phyloP scores from a whole-genome alignment of 352 stramenopile species.

The Pythium rishiriense region DNA sequence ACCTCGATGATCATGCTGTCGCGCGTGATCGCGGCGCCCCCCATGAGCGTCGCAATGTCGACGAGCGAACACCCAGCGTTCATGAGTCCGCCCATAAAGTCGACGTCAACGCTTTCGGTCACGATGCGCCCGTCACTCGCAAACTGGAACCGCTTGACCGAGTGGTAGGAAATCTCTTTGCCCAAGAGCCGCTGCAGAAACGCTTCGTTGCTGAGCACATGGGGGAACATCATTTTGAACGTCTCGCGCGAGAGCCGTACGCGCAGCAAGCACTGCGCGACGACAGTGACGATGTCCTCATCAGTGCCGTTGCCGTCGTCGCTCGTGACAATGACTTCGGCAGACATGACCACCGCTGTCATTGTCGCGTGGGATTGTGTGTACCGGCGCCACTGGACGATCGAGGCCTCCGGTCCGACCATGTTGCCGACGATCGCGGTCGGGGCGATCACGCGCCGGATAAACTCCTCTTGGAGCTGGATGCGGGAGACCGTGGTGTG shows the following conservation, averaged over 20 bases:
- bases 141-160: constrained; percentile 23
- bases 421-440: constrained; percentile 14
- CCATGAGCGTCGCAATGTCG: constrained; percentile 23
- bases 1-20: constrained; percentile 25
- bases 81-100: constrained; percentile 20
- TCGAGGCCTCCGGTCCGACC: constrained; percentile 22
- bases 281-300: constrained; percentile 8
- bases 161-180: constrained; percentile 19
- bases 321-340: neutral
- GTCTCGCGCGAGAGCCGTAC: constrained; percentile 25
- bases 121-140: constrained; percentile 21
- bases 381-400: constrained; percentile 31
- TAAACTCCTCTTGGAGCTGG: constrained; percentile 24
- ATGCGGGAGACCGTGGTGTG: neutral
- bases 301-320: neutral
- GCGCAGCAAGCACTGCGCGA: constrained; percentile 8
- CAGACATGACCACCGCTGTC: constrained; percentile 3
- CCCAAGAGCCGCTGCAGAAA: constrained; percentile 28
- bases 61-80: constrained; percentile 9
- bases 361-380: constrained; percentile 23
- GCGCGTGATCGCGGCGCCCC: constrained; percentile 7
- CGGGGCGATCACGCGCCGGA: constrained; percentile 19
- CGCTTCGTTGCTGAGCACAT: constrained; percentile 24
- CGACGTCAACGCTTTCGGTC: constrained; percentile 16
- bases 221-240: constrained; percentile 30